A percentile compares a stretch with the other conserved stretches of the same genome.
These are phyloP conservation scores for Theileria sp. DNA, from an alignment of 169 alveolate genomes.

Conservation along the genomic window DNA sequence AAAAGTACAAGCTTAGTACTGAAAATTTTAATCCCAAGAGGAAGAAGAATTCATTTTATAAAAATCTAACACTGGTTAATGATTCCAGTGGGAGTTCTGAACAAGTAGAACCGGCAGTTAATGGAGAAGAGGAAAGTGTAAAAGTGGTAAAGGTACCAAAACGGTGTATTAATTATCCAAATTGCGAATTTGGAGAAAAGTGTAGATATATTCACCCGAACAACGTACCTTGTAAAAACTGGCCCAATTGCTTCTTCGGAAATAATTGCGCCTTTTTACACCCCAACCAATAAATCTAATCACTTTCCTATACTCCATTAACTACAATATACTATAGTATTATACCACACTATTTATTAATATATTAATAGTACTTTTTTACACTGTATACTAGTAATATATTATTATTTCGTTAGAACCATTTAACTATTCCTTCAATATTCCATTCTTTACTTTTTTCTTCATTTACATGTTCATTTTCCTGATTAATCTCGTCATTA, in stretches of 20 bases:
- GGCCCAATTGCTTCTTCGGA: constrained; percentile 66
- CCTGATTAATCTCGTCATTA: background rate
- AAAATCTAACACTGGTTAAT: constrained; percentile 29
- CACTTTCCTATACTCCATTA: background rate
- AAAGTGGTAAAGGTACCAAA: constrained; percentile 37
- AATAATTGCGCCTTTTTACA: constrained; percentile 61
- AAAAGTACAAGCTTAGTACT: too few species aligned
- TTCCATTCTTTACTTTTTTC: constrained; percentile 15
- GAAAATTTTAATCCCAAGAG: background rate
- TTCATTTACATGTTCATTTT: background rate
- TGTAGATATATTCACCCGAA: constrained; percentile 61
- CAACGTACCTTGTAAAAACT: constrained; percentile 38
- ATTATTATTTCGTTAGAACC: constrained; percentile 18
- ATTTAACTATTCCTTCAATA: constrained; percentile 18
- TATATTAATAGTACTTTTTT: too few species aligned
- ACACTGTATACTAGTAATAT: too few species aligned
- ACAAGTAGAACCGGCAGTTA: background rate
- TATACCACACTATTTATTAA: too few species aligned
- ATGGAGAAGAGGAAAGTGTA: background rate
- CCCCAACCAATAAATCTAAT: constrained; percentile 20
- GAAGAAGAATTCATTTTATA: constrained; percentile 5
- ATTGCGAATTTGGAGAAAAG: constrained; percentile 52
- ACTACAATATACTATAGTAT: too few species aligned
- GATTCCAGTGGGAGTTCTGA: constrained; percentile 1
- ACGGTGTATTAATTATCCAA: constrained; percentile 53